phyloP scores from a whole-genome alignment of 495 filamentous ascomycete genomes.

The Talaromyces stipitatus region DNA sequence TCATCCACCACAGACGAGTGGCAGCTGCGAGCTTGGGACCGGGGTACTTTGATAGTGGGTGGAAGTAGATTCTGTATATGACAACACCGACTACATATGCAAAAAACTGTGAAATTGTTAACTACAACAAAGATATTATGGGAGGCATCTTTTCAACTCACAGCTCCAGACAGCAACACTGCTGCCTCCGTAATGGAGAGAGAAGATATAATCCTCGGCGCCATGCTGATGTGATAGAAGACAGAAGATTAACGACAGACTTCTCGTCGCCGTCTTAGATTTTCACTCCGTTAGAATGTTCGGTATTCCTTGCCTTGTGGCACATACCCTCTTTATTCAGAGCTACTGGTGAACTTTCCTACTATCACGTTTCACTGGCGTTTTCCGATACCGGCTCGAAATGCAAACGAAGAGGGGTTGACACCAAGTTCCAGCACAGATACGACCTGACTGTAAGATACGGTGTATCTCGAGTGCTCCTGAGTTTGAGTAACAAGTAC shows the following conservation, averaged over 20 bases:
- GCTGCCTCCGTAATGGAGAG: not conserved
- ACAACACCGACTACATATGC: not conserved
- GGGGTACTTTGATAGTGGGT: conserved; percentile 34
- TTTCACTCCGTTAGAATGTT: not conserved
- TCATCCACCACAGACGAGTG: conserved; percentile 10
- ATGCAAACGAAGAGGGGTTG: not conserved
- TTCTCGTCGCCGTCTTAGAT: not conserved
- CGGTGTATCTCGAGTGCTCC: not conserved
- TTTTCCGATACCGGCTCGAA: not conserved
- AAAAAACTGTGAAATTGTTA: not conserved
- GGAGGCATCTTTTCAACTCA: not conserved
- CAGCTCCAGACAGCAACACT: not conserved
- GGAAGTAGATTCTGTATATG: conserved; percentile 38
- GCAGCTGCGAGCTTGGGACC: conserved; percentile 37
- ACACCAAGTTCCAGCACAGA: not conserved
- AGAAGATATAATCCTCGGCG: not conserved
- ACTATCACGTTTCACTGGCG: not conserved
- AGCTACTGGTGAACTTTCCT: not conserved
- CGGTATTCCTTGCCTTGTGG: not conserved
- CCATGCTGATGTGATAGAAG: not conserved
- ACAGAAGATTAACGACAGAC: not conserved
- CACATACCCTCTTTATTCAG: not conserved
- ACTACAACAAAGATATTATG: not conserved
- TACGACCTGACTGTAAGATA: not conserved
- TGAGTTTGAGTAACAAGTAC: not conserved